Evolutionary conservation across 139 green algal genomes (phyloP), one percentile per base, ranked within the genome.

Genomic region (Chlorella vulgaris): DNA sequence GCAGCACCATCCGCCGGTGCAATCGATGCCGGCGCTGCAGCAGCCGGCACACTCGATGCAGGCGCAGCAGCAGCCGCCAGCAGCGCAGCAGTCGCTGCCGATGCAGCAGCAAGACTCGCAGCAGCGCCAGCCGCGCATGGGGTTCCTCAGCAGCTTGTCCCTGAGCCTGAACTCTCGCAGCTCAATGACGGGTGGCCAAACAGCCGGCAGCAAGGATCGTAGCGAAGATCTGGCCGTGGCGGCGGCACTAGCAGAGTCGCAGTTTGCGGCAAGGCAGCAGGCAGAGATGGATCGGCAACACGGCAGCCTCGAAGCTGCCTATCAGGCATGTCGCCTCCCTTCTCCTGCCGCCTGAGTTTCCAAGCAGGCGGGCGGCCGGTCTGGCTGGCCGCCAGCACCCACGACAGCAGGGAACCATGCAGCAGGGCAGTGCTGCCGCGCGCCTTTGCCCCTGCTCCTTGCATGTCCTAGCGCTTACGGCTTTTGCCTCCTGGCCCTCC

Each of bases 211-310:
- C n/a, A n/a, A n/a, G n/a, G n/a, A n/a, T n/a, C 69, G 15, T 31
- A 65, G 50, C 76, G 71, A 78, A 26, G 81, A 86, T 31, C 38
- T 83, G 74, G 60, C 63, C 7, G 29, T 86, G 58, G 81, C 81
- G 29, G 42, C 69, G 7, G 81, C 73, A 31, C 74, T 86, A 40
- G 81, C 74, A 38, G 81, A 86, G 24, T 70, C 62, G 7, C 74
- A 86, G 71, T 83, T 83, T 69, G 69, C 60, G 35, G 74, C 81
- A 42, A 29, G 42, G 58, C 81, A 86, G 69, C 58, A 68, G 55
- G 73, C 70, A 19, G 74, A 63, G 63, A 28, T 58, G 47, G 62
- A 29, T 7, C 31, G 35, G 36, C 68, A 50, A 28, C 43, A 62
- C 15, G 24, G 15, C 18, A 38, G 24, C 21, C 5, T 38, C 2